Base-by-base conservation (phyloP, 495 filamentous ascomycete species). In the Hapsidospora chrysogenum region DNA sequence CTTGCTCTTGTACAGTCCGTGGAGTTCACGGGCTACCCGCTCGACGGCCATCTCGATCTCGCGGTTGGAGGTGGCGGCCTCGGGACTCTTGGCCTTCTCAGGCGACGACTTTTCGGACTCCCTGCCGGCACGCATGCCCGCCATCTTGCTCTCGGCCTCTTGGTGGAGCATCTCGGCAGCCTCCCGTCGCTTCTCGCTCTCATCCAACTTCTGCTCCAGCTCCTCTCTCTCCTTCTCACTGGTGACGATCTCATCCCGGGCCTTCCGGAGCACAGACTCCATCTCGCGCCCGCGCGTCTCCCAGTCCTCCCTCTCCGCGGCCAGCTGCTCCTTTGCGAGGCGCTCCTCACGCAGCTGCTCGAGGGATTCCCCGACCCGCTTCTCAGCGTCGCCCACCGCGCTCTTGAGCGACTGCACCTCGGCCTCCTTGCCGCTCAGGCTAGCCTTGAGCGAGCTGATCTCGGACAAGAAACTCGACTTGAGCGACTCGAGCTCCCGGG, bases 1-100 rank as follows among this genome's bases (percentile, higher is more conserved):
- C 51, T 97, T 97, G 50, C 72, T 68, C 57, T 94, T 95, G 63
- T 97, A 97, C n/a, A 93, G 65, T 0, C 71, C 66, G 47, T 97
- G 89, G 17, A 96, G 66, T 46, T 97, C 89, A 9, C 79, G 69
- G 2, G 81, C 86, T 19, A 93, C 82, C 39, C 78, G 80, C 53
- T 86, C 81, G n/a, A 96, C 82, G 11, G 92, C 87, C 23, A 84
- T 74, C 43, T 94, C 84, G 14, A 85, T 74, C 42, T 76, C 70
- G 40, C 56, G 57, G n/a, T n/a, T n/a, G n/a, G n/a, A n/a, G n/a
- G n/a, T n/a, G n/a, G n/a, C n/a, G 47, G 56, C 42, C 7, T 10
- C 52, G 19, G 46, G 46, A 11, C 35, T 40, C 33, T 29, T 44
- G 44, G 51, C 42, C 47, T 49, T 51, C 3, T 45, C 41, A 30